Evolutionary conservation across 2,329 filamentous ascomycete genomes (phyloP), one percentile per base, ranked within the genome.

Genomic region (Calonectria fujianensis): DNA sequence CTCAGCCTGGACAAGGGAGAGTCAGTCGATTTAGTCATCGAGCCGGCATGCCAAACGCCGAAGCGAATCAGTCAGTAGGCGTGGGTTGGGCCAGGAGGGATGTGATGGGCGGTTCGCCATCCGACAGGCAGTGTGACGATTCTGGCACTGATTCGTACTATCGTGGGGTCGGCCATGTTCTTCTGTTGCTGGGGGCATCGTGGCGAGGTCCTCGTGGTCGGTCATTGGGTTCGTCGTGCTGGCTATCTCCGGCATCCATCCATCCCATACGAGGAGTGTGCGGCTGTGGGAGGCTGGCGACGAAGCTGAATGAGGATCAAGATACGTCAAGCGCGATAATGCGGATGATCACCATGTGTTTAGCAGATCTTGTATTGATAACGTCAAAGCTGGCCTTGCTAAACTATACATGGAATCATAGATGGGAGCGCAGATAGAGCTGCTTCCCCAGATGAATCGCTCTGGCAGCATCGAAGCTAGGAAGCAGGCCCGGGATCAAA

Each of bases 1-100:
- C 73, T 75, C 73, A 72, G 64, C 13, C 37, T 59, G 71, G 24
- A 29, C 57, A 59, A 74, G 69, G 64, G 73, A 72, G 65, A 39
- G 24, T 68, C 69, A 31, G 24, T 52, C 52, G 52, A 64, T 74
- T 64, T 68, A 57, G 73, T 68, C 73, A 74, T 64, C 24, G 29
- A 64, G 35, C 35, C 39, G 50, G 59, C 35, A 64, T 35, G 54
- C 61, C 52, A 68, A 74, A 57, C 52, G 52, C 54, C 37, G 48
- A 54, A 45, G 61, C 61, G 50, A 66, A 54, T 57, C 37, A 31
- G 27, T 57, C 37, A 31, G 27, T 51, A 50, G 37, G 27, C 50
- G 29, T 37, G 11, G 27, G 57, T 16, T 59, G 50, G 61, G 50
- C 50, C 37, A 37, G 50, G 37, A 24, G 57, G 29, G 39, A 72